Evolutionary conservation across 805 yeast species (phyloP).

Genomic region (Cyberlindnera maclurae): DNA sequence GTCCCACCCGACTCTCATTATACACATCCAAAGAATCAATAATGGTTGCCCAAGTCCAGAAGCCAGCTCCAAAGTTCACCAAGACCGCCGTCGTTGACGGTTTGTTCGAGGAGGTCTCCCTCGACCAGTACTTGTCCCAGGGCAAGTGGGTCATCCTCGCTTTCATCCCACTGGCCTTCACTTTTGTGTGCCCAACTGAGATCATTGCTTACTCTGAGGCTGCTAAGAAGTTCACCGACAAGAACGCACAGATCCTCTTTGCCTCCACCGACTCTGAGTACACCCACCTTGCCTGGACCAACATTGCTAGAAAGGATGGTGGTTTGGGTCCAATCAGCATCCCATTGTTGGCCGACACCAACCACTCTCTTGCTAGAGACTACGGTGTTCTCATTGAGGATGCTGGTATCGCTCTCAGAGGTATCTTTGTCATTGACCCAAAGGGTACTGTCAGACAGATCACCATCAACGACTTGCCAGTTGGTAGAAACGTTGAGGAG

Average conservation of each 20-base stretch:
- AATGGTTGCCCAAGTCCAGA: conserved; percentile 89
- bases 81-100: conserved; percentile 98
- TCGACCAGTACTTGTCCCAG: conserved; percentile 73
- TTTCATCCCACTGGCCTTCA: conserved; percentile 98
- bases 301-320: conserved; percentile 93
- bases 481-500: conserved; percentile 98
- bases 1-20: background rate
- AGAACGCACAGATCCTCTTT: conserved; percentile 82
- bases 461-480: conserved; percentile 98
- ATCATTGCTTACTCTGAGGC: conserved; percentile 98
- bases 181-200: conserved; percentile 99
- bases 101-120: conserved; percentile 86
- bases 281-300: conserved; percentile 97
- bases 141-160: conserved; percentile 98
- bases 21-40: conserved; percentile 12
- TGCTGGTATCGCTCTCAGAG: conserved; percentile 96
- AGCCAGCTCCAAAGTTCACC: conserved; percentile 94
- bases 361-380: conserved; percentile 90
- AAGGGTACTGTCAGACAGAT: conserved; percentile 90
- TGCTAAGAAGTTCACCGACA: conserved; percentile 77
- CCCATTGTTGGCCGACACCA: conserved; percentile 94
- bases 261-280: conserved; percentile 99
- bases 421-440: conserved; percentile 97
- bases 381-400: conserved; percentile 97
- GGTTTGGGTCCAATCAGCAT: conserved; percentile 94